Base-by-base conservation (phyloP, 805 yeast species). In the Myxozyma neotropica region DNA sequence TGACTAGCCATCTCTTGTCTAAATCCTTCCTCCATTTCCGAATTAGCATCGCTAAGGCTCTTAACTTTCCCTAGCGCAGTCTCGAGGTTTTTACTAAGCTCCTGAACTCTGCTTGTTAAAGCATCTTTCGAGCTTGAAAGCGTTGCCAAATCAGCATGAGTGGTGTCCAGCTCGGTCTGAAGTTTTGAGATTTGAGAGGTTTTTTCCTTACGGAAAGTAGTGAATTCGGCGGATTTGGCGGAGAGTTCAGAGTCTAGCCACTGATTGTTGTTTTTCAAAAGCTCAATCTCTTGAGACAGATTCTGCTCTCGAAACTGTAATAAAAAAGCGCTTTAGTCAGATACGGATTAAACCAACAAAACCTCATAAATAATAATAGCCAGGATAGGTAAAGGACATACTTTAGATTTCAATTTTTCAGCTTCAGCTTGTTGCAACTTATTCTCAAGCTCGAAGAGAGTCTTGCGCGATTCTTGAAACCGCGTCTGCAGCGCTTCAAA, bases 1-100 rank as follows among this genome's bases (percentile, higher is more conserved):
- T 86, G 89, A 46, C 82, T 73, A 1, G 82, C 71, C 73, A 85
- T 80, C 68, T 86, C 91, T 33, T 80, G 79, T 19, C 79, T 65
- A 67, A 83, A 83, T 38, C 79, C 81, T 36, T 79, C 82, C 63
- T 83, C 80, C 39, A 78, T 77, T 1, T 70, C 58, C 0, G 78
- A 71, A 12, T 74, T 63, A 27, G 78, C 74, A 63, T 79, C 83
- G 24, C 78, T 78, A 27, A 85, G 69, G 3, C 77, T 74, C 63
- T 81, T 81, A 26, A 83, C 71, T 55, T 81, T 76, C 1, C 76
- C 64, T 27, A 81, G 69, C 4, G 82, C 68, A 49, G 75, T 72
- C 59, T 84, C 80, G 63, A 80, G 69, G 48, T 73, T 73, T 6
- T 71, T 59, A 1, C 79, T 71, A 3, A 76, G 65, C 1, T 77